Base-by-base conservation (phyloP, 2,329 filamentous ascomycete genomes). In the Monosporascus sp. region DNA sequence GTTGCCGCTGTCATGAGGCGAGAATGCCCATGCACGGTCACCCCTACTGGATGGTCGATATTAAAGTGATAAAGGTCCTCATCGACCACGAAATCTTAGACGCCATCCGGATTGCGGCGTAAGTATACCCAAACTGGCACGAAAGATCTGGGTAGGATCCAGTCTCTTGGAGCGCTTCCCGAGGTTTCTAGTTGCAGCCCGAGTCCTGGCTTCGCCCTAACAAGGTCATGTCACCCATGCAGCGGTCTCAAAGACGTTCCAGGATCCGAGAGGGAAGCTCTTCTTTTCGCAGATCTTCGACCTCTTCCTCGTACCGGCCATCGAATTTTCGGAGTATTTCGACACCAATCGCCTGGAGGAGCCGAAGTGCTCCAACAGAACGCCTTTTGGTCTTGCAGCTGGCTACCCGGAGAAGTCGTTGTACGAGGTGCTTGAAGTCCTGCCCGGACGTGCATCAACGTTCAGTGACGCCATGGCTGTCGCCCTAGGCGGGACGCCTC, bases 31-130 rank as follows among this genome's bases (percentile, higher is more conserved):
- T 52, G 31, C 44, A 46, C 34, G 22, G 19, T 2, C 48, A 52
- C 36, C 47, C 48, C 19, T 34, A 45, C 43, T 48, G 31, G 3
- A 52, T 52, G 50, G 50, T 46, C 19, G 50, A 52, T 43, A 47
- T 52, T 24, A 44, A 44, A 34, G 31, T 52, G 34, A 48, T 52
- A 34, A 45, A 46, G 11, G 22, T 52, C 34, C 34, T 52, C 20
- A 19, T 48, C 31, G 50, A 52, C 44, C 44, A 52, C 50, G 50
- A 46, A 24, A 34, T 52, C 31, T 34, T 52, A 16, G 50, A 47
- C 31, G 31, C 50, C 20, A 52, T 52, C 17, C 50, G 9, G 45
- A 40, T 17, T 43, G 37, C 14, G 27, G 26, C 16, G 41, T 52
- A 16, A 22, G 44, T 20, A 17, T 52, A 27, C 34, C 40, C 20